These are phyloP conservation scores for Fusarium floridanum DNA, from an alignment of 2,329 filamentous ascomycete genomes.

Conservation along the genomic window DNA sequence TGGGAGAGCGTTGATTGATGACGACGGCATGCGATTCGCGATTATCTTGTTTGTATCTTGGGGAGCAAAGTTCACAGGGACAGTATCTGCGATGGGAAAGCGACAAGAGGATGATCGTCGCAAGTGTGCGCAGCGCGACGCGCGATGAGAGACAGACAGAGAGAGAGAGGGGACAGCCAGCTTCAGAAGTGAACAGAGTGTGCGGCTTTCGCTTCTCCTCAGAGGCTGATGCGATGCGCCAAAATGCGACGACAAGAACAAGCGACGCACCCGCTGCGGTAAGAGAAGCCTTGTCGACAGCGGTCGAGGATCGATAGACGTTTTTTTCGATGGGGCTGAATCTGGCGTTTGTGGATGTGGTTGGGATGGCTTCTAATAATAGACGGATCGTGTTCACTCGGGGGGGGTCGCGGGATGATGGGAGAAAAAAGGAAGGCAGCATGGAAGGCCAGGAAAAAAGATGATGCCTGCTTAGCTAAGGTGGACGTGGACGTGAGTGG, in stretches of 20 bases:
- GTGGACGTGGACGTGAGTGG: constrained; percentile 10
- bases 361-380: constrained; percentile 49
- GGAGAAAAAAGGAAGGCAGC: constrained; percentile 45
- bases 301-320: constrained; percentile 38
- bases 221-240: constrained; percentile 1
- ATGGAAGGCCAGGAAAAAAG: constrained; percentile 37
- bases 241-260: constrained; percentile 2
- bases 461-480: constrained; percentile 38
- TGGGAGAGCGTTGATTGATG: constrained; percentile 13
- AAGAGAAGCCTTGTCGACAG: background rate
- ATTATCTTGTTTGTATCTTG: constrained; percentile 11
- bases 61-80: constrained; percentile 14
- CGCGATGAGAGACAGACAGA: constrained; percentile 14
- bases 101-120: background rate
- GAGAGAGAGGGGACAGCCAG: background rate
- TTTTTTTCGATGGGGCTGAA: constrained; percentile 46
- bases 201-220: constrained; percentile 10
- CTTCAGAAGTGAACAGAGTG: constrained; percentile 8
- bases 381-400: constrained; percentile 49
- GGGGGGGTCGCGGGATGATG: constrained; percentile 32
- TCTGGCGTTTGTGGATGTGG: constrained; percentile 44
- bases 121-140: constrained; percentile 32
- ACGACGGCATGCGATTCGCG: constrained; percentile 30
- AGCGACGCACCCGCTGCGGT: background rate
- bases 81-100: constrained; percentile 16